Evolutionary conservation across 2,329 filamentous ascomycete genomes (phyloP), one percentile per base, ranked within the genome.

Genomic region (Metarhizium robertsii): DNA sequence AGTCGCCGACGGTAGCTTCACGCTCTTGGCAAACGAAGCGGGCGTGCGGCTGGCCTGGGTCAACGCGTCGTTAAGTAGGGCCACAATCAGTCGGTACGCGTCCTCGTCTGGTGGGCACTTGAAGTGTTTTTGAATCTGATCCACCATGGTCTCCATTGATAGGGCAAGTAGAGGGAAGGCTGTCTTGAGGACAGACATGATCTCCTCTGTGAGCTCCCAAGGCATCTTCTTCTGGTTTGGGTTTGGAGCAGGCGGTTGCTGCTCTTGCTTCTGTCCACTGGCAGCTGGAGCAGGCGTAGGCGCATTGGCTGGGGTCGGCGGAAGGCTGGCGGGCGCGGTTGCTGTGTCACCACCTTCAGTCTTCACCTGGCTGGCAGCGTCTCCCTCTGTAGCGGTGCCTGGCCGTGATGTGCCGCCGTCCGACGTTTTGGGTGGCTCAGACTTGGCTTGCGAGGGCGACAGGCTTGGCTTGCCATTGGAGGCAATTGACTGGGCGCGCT

Each of bases 141-240:
- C 94, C 34, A 97, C 92, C 91, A 97, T 99, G 0, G 92, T 96
- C 74, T 99, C 94, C 94, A 99, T 97, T 0, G 92, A 96, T 47
- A 97, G 76, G 10, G 95, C 94, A 63, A 99, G 81, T 18, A 99
- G 79, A 29, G 94, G 94, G 77, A 97, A 99, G 0, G 92, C 92
- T 6, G 94, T 97, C 78, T 99, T 97, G 54, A 99, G 84, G 34
- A 91, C 88, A 38, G 91, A 88, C 80, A 96, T 91, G 58, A 99
- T 90, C 68, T 97, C 92, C 63, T 99, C 94, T 0, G 91, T 92
- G 64, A 95, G 86, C 67, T 99, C 94, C 94, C 94, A 97, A 0
- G 95, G 91, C 60, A 88, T 90, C 73, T 90, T 92, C 74, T 85
- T 83, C 60, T 79, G 76, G 30, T 64, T 65, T 8, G 56, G n/a